Evolutionary conservation across 2,329 filamentous ascomycete species (phyloP), one percentile per base, ranked within the genome.

Genomic region (Trichoderma sp.): DNA sequence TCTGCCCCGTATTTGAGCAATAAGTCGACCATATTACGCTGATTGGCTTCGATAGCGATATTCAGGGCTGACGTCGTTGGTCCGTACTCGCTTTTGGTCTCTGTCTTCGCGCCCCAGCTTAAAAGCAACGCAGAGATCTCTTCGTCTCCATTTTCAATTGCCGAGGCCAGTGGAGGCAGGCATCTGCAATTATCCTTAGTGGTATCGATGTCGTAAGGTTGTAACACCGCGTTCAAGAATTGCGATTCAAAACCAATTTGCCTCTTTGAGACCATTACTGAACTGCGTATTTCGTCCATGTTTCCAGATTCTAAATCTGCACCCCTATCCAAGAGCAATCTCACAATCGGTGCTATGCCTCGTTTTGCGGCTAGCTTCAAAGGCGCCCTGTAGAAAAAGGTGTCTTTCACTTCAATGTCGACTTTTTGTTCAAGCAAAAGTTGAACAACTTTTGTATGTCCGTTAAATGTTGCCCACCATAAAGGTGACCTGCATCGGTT

Each of bases 381-480:
- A 22, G 42, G 42, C 42, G 42, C 22, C 6, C 0, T 22, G 42
- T 45, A 45, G 10, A 0, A 6, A 12, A 45, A 45, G 5, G n/a
- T 53, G 27, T 53, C 50, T 27, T 17, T 53, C 1, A n/a, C 22
- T 29, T 53, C 15, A 1, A 3, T 27, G 0, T 53, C 1, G 27
- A 32, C 50, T 0, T 32, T 17, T 1, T 8, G 25, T 34, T 12
- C 0, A 0, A 56, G 29, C 13, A 56, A n/a, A 0, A 56, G 2
- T 12, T 56, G n/a, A 13, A 56, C n/a, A 0, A 56, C 10, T 0
- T 2, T 29, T 1, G 12, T 5, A 35, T 56, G 52, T 5, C 15
- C 25, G 1, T 7, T 13, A 1, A 1, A 10, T 3, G 4, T 27
- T 12, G 50, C 50, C 25, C 25, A 32, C 27, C 17, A 32, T 10